Conservation (phyloP, 2,329 filamentous ascomycete species). For the Trichothecium roseum region DNA sequence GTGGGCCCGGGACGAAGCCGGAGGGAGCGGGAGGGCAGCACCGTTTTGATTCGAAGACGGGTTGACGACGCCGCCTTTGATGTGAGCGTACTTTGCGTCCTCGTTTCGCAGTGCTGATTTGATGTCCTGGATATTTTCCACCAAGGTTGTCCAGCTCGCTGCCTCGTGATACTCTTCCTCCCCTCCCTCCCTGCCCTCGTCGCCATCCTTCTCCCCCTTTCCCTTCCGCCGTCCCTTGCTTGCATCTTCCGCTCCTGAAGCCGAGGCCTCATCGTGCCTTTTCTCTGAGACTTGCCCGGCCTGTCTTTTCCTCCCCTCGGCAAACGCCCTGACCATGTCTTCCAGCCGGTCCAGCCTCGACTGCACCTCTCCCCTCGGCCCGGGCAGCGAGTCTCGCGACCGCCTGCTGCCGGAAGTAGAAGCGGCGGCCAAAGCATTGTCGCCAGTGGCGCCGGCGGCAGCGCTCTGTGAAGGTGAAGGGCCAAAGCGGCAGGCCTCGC, state of each 20-base stretch:
- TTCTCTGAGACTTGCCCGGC: not conserved
- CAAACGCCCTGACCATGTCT: conserved; percentile 26
- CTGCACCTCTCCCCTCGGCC: conserved; percentile 24
- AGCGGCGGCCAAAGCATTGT: too few relatives aligned
- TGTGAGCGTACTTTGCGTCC: too few relatives aligned
- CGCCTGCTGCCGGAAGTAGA: too few relatives aligned
- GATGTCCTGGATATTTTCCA: conserved; percentile 31
- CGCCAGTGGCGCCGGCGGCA: not conserved
- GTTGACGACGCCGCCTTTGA: too few relatives aligned
- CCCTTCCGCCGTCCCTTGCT: not conserved
- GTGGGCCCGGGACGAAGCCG: too few relatives aligned
- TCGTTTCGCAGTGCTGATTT: conserved; percentile 19
- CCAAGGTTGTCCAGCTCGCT: conserved; percentile 30
- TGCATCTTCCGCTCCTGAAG: too few relatives aligned
- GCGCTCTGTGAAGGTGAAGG: conserved; percentile 6
- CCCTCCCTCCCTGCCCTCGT: conserved; percentile 1
- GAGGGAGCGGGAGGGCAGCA: too few relatives aligned
- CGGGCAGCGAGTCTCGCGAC: not conserved
- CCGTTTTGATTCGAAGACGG: too few relatives aligned
- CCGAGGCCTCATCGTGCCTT: conserved; percentile 2
- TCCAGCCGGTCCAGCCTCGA: conserved; percentile 28
- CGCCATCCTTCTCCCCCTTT: conserved; percentile 1
- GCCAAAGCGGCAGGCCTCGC: conserved; percentile 24
- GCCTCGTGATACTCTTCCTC: conserved; percentile 20
- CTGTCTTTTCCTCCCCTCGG: conserved; percentile 9